Evolutionary conservation across 2,329 filamentous ascomycete genomes (phyloP).

Genomic region (Geosmithia flava): DNA sequence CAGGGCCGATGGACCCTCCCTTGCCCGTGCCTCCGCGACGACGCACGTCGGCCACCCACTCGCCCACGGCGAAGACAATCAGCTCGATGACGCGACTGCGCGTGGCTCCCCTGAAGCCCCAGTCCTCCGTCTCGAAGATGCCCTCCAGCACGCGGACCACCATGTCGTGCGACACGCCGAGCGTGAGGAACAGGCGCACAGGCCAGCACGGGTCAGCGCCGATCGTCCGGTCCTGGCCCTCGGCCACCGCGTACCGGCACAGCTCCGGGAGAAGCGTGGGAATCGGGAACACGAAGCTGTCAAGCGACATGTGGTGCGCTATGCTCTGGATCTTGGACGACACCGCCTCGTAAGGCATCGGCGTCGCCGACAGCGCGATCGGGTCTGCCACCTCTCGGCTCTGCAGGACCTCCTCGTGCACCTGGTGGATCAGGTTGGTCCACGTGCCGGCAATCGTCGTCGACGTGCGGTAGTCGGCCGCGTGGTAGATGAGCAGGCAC

Average conservation of each 20-base stretch:
- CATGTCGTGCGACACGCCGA: constrained; percentile 44
- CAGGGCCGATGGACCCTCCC: constrained; percentile 24
- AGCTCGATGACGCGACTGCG: constrained; percentile 41
- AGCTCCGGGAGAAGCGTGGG: constrained; percentile 47
- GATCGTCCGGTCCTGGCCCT: constrained; percentile 44
- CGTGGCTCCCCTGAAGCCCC: constrained; percentile 40
- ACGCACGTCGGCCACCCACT: constrained; percentile 37
- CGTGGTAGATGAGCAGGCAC: constrained; percentile 83
- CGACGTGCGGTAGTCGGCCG: constrained; percentile 80
- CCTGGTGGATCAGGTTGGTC: constrained; percentile 65
- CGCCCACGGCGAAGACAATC: constrained; percentile 34
- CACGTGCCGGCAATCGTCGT: constrained; percentile 77
- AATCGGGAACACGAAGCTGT: constrained; percentile 56
- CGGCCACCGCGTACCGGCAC: constrained; percentile 48
- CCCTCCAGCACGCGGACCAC: constrained; percentile 42
- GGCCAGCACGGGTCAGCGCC: constrained; percentile 46
- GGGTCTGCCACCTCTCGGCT: constrained; percentile 27
- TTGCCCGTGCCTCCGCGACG: constrained; percentile 28
- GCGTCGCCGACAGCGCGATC: constrained; percentile 22
- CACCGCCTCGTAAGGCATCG: constrained; percentile 58
- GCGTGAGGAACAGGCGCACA: constrained; percentile 39
- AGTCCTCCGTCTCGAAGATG: constrained; percentile 45
- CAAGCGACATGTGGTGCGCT: constrained; percentile 50
- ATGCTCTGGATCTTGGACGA: constrained; percentile 51
- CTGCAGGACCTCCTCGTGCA: constrained; percentile 44